Conservation (phyloP, 768 basidiomycete species). For the Xerocomellus chrysenteron region DNA sequence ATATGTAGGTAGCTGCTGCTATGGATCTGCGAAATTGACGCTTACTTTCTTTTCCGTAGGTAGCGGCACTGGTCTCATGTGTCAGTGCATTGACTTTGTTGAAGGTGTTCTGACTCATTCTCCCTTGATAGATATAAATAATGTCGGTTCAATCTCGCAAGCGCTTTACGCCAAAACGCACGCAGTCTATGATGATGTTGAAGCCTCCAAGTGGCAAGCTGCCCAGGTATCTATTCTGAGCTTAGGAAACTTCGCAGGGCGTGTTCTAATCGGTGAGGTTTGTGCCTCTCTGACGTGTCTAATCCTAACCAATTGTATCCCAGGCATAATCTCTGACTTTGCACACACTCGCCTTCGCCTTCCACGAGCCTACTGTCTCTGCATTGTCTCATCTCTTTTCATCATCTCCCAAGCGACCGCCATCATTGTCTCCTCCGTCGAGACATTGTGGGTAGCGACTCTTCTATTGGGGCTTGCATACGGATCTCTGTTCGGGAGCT, state of each 20-base stretch:
- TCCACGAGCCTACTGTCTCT: constrained; percentile 70
- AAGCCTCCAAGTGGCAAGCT: constrained; percentile 75
- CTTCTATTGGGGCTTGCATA: constrained; percentile 49
- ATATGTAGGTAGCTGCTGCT: constrained; percentile 44
- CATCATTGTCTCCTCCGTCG: constrained; percentile 52
- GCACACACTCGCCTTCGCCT: constrained; percentile 52
- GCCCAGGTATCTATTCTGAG: constrained; percentile 83
- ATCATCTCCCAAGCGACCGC: constrained; percentile 70
- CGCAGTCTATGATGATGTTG: constrained; percentile 60
- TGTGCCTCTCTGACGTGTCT: not conserved
- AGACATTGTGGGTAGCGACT: constrained; percentile 57
- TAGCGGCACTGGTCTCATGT: constrained; percentile 76
- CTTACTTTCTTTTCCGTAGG: constrained; percentile 38
- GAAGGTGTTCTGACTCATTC: not conserved
- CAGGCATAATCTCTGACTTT: constrained; percentile 69
- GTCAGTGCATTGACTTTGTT: constrained; percentile 36
- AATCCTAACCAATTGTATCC: not conserved
- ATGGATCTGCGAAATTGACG: not conserved
- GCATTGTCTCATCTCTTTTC: constrained; percentile 64
- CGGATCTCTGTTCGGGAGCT: constrained; percentile 69
- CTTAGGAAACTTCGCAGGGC: constrained; percentile 76
- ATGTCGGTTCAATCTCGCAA: constrained; percentile 76
- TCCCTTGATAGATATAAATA: constrained; percentile 65
- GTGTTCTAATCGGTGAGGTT: constrained; percentile 68
- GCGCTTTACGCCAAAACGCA: constrained; percentile 62